A percentile compares a stretch with the other conserved stretches of the same genome.
Conservation (phyloP, 2,329 filamentous ascomycete genomes). For the Scytalidium lignicola region DNA sequence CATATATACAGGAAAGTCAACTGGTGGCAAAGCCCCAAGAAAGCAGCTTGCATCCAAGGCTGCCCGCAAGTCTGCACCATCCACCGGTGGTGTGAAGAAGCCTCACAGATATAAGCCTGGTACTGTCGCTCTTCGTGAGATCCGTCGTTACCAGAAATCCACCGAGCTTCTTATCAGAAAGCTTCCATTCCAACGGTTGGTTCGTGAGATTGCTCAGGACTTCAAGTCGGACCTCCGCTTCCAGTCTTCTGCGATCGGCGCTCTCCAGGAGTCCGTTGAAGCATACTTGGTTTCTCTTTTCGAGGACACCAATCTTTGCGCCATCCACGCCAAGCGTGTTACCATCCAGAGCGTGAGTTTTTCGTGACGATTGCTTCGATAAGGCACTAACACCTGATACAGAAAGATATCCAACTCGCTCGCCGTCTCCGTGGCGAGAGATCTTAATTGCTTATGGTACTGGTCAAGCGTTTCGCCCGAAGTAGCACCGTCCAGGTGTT, state of each 20-base stretch:
- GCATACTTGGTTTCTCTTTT: slow-evolving; percentile 98
- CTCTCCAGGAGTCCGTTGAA: slow-evolving; percentile 97
- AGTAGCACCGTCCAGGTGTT: not conserved
- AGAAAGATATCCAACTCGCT: slow-evolving; percentile 95
- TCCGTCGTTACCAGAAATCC: slow-evolving; percentile 95
- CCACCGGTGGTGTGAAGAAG: slow-evolving; percentile 96
- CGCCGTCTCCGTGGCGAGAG: slow-evolving; percentile 92
- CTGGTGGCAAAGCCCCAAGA: slow-evolving; percentile 71
- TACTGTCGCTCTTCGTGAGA: slow-evolving; percentile 97
- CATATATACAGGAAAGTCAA: slow-evolving; percentile 59
- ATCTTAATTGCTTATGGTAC: slow-evolving; percentile 53
- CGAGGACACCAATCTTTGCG: slow-evolving; percentile 97
- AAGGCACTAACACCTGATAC: slow-evolving; percentile 10
- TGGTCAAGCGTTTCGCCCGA: slow-evolving; percentile 1
- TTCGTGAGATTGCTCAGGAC: slow-evolving; percentile 94
- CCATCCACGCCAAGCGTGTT: slow-evolving; percentile 98
- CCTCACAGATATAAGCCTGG: slow-evolving; percentile 85
- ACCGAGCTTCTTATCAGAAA: slow-evolving; percentile 96
- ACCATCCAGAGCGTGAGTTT: slow-evolving; percentile 64
- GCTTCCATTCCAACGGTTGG: slow-evolving; percentile 95
- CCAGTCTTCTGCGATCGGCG: slow-evolving; percentile 96
- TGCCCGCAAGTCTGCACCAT: slow-evolving; percentile 95
- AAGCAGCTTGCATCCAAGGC: slow-evolving; percentile 99
- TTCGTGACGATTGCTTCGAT: not conserved
- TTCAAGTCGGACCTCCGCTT: slow-evolving; percentile 95